These are phyloP conservation scores for Calonectria pseudoturangicola DNA, from an alignment of 2,329 filamentous ascomycete genomes.

Conservation along the genomic window DNA sequence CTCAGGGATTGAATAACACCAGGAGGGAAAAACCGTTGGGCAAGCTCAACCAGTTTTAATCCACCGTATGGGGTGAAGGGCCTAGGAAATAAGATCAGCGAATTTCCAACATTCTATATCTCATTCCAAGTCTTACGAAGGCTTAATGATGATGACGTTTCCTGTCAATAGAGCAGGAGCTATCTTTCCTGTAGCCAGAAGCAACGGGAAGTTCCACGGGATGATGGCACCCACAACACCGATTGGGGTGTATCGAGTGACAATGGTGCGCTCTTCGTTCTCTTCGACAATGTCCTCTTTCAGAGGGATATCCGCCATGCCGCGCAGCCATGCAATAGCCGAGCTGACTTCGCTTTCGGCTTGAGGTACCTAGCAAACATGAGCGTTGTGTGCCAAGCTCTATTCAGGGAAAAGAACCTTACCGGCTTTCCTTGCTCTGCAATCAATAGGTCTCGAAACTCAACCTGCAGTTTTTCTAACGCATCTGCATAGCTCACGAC, in stretches of 20 bases:
- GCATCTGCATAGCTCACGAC: conserved; percentile 54
- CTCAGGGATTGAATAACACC: conserved; percentile 78
- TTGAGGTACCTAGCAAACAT: conserved; percentile 40
- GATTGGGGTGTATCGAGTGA: conserved; percentile 62
- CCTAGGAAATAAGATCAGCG: background rate
- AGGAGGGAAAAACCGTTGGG: conserved; percentile 73
- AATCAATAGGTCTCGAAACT: conserved; percentile 51
- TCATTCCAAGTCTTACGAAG: conserved; percentile 59
- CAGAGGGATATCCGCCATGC: conserved; percentile 57
- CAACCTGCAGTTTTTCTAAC: conserved; percentile 44
- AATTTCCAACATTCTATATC: fast-evolving
- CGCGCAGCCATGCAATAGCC: conserved; percentile 54
- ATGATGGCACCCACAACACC: conserved; percentile 69
- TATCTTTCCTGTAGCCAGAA: conserved; percentile 72
- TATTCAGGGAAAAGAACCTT: background rate
- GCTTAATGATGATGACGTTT: conserved; percentile 74
- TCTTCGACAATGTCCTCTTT: conserved; percentile 63
- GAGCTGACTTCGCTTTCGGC: conserved; percentile 52
- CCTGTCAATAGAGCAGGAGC: conserved; percentile 74
- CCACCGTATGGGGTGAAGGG: conserved; percentile 75
- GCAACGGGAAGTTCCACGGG: conserved; percentile 76
- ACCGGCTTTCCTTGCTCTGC: conserved; percentile 58
- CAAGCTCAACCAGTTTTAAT: conserved; percentile 77
- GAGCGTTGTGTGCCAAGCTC: background rate
- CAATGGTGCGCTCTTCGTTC: conserved; percentile 54